Evolutionary conservation across 2,329 filamentous ascomycete species (phyloP), one percentile per base, ranked within the genome.

Genomic region (Aphanocladium album): DNA sequence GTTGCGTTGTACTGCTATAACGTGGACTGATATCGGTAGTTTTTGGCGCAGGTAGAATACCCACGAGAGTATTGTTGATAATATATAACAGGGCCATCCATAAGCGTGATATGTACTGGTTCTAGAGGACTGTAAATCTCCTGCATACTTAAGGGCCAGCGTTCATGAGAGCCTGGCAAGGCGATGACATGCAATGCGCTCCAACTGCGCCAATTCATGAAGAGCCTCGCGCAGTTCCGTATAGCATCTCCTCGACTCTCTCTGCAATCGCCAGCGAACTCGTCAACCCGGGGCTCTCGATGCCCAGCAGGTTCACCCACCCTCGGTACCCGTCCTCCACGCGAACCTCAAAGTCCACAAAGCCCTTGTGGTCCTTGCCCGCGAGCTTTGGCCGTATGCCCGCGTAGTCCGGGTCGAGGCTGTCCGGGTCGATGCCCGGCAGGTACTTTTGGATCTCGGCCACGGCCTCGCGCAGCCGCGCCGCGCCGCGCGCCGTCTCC

Each of bases 201-300:
- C 16, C 52, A 14, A 16, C n/a, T 11, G 12, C 23, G 21, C 12
- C 27, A 30, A 17, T 21, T 19, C 25, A 47, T 39, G 21, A 30
- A n/a, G 25, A 12, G 4, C 27, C n/a, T 17, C 49, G 51, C 54
- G 33, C 49, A 45, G 41, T 60, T 3, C 73, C 73, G 61, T 85
- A 83, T 57, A 85, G 63, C 55, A 86, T 64, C 55, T 72, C 69
- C 47, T 76, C 73, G 0, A 96, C 92, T 78, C 84, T 83, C 70
- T 96, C 90, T 3, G 82, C 93, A 74, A 97, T 93, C 1, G 92
- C 92, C 76, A 98, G 76, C 67, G 83, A 86, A 72, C 90, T 95
- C 51, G 93, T 98, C 73, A 98, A 76, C 5, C 93, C 93, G 0
- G 93, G 93, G 73, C 91, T 96, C 79, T 98, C 93, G 67, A 97